Base-by-base conservation (phyloP, 2,329 filamentous ascomycete species). In the Onygena corvina region DNA sequence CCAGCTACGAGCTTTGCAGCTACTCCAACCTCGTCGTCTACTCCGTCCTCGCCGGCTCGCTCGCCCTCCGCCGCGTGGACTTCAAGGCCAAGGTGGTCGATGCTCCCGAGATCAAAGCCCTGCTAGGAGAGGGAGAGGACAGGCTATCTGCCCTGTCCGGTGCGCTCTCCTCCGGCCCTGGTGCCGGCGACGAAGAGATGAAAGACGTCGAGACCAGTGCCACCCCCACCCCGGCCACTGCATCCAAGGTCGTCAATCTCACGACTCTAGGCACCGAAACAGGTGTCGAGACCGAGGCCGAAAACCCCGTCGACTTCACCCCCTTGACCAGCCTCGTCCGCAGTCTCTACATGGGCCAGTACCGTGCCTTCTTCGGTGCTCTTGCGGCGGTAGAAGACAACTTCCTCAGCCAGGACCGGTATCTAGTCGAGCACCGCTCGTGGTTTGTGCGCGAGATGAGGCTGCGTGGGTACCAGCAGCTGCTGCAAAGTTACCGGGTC, bases 371-470 rank as follows among this genome's bases (percentile, higher is more conserved):
- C 74, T 98, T 98, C 74, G 77, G 82, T 58, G 86, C 89, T 3
- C 76, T 98, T 23, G 89, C 86, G 18, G 77, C 81, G 8, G 92
- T 96, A 1, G 92, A 98, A 72, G 87, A 93, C 68, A 82, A 83
- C 60, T 98, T 98, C 75, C 75, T 98, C 57, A 88, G 81, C 58
- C 86, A 92, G 65, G 92, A 98, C 64, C 85, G 92, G 52, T 94
- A 96, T 70, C 77, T 98, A 50, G 84, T 88, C 63, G 92, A 98
- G 75, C 92, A 98, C 73, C 86, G 86, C 67, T 82, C 81, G 62
- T 98, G 92, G 90, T 96, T 92, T 66, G 90, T 98, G 59, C 84
- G 92, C 47, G 92, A 98, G 76, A 98, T 98, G 92, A 83, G 92
- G 51, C 79, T 96, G 57, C 83, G 90, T 52, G 90, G 87, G 30